Evolutionary conservation across 371 early-diverging fungal genomes (phyloP), one percentile per base, ranked within the genome.

Genomic region (Syncephalastrum racemosum): DNA sequence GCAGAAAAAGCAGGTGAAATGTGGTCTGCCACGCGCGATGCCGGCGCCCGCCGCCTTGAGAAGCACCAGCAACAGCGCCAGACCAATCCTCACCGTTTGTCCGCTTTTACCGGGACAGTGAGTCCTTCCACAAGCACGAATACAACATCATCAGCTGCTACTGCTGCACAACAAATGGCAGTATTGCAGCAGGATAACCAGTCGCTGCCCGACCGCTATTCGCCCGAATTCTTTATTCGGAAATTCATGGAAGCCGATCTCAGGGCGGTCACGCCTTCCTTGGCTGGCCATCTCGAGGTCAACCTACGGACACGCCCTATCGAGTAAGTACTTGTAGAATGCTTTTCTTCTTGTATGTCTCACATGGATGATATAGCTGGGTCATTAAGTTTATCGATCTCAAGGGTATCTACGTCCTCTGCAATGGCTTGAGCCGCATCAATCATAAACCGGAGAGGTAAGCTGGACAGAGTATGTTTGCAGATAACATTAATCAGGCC

Each of bases 321-420:
- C 18, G 68, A 71, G 76, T 79, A 70, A 69, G 65, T 19, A 4
- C 5, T 7, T 15, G n/a, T 14, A 22, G 25, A 8, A 20, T 20
- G 19, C 15, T 7, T 23, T 46, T 20, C 25, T 40, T 14, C 48
- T 43, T 46, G 4, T 15, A 45, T 47, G 40, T 48, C 25, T 46
- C 50, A 23, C 16, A 45, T 16, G 4, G n/a, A 0, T 5, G 5
- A 10, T 22, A 18, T 59, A 78, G 79, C 25, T 79, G 79, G 79
- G 67, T 79, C 0, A 42, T 48, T 31, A 66, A 71, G 15, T 90
- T 89, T 67, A 81, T 90, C 31, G 79, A 87, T 50, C 70, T 83
- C 13, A 83, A 85, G 60, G 90, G 90, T 0, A 64, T 86, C 14
- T 81, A 85, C 50, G 81, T 83, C 19, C 65, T 90, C 23, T 75